A percentile compares a stretch with the other conserved stretches of the same genome.
phyloP scores from a whole-genome alignment of 2,329 filamentous ascomycete genomes.

The Ramularia collo-cygni region DNA sequence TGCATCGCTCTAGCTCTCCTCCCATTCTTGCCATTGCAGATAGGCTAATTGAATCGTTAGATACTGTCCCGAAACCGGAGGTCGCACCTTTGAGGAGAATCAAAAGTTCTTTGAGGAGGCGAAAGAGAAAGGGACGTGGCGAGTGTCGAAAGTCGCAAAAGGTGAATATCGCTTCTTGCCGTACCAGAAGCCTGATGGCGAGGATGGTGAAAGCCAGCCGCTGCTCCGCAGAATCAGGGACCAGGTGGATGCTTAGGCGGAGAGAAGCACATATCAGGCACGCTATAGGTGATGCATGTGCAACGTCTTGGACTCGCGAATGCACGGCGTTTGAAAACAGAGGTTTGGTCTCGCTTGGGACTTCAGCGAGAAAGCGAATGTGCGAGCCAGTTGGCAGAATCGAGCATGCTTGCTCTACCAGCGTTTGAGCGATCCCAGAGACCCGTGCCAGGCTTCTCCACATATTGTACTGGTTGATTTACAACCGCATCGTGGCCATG shows the following conservation, averaged over 20 bases:
- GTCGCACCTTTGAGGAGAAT: slow-evolving; percentile 53
- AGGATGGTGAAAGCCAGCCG: slow-evolving; percentile 41
- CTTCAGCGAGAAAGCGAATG: slow-evolving; percentile 4
- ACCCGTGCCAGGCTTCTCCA: slow-evolving; percentile 25
- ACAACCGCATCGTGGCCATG: slow-evolving; percentile 19
- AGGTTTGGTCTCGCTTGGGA: too few relatives aligned
- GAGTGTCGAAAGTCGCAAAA: slow-evolving; percentile 45
- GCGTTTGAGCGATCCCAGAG: slow-evolving; percentile 17
- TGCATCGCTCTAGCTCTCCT: too few relatives aligned
- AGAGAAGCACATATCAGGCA: too few relatives aligned
- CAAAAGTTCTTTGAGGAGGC: slow-evolving; percentile 53
- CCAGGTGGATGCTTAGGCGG: slow-evolving; percentile 25
- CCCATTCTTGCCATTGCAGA: too few relatives aligned
- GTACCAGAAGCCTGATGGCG: slow-evolving; percentile 33
- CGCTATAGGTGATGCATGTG: too few relatives aligned
- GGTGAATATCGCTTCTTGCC: slow-evolving; percentile 46
- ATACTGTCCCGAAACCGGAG: slow-evolving; percentile 49
- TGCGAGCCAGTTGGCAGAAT: slow-evolving; percentile 17
- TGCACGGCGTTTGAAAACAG: too few relatives aligned
- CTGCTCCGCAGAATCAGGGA: slow-evolving; percentile 39
- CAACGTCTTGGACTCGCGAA: too few relatives aligned
- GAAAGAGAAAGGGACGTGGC: slow-evolving; percentile 46
- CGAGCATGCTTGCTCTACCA: slow-evolving; percentile 16
- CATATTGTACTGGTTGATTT: slow-evolving; percentile 32
- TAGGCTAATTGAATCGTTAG: too few relatives aligned